A percentile compares a stretch with the other conserved stretches of the same genome.
Evolutionary conservation across 1,139 yeast genomes (phyloP).

Genomic region (Magnusiomyces ingens): DNA sequence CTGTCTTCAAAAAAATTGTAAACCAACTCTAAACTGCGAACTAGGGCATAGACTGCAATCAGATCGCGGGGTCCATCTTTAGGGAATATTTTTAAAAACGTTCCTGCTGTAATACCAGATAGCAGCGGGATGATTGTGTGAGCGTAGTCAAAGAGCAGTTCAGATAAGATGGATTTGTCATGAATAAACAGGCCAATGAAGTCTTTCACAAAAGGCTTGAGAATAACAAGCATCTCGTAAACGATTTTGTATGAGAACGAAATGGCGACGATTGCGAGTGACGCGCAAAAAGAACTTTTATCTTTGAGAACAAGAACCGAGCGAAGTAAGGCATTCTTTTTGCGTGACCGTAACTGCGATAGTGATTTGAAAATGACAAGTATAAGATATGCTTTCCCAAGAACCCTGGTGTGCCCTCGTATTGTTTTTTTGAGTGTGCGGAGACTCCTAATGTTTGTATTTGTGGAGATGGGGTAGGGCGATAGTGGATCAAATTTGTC

Average conservation of each 20-base stretch:
- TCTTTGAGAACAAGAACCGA: conserved; percentile 9
- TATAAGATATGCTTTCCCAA: conserved; percentile 24
- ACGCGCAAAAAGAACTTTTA: conserved; percentile 21
- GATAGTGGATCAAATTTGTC: not conserved
- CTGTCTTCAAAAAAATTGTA: conserved; percentile 34
- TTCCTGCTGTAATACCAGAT: conserved; percentile 29
- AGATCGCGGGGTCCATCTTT: conserved; percentile 23
- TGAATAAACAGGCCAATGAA: conserved; percentile 6
- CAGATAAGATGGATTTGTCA: conserved; percentile 12
- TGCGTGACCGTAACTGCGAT: conserved; percentile 13
- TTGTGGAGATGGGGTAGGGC: not conserved
- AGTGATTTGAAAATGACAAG: conserved; percentile 22
- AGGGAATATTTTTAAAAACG: conserved; percentile 29
- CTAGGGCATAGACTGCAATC: conserved; percentile 31
- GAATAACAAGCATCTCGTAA: conserved; percentile 19
- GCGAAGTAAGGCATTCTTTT: conserved; percentile 9
- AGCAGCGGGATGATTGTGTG: conserved; percentile 24
- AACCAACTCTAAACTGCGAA: conserved; percentile 33
- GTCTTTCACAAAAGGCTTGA: conserved; percentile 12
- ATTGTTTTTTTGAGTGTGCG: not conserved
- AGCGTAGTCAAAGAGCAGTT: conserved; percentile 14
- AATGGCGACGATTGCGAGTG: conserved; percentile 25
- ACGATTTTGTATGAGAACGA: conserved; percentile 27
- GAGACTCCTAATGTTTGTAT: not conserved
- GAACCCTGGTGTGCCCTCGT: conserved; percentile 24